A percentile compares a stretch with the other conserved stretches of the same genome.
These are phyloP conservation scores for Lodderomyces margitis DNA, from an alignment of 1,139 yeast species.

Conservation along the genomic window DNA sequence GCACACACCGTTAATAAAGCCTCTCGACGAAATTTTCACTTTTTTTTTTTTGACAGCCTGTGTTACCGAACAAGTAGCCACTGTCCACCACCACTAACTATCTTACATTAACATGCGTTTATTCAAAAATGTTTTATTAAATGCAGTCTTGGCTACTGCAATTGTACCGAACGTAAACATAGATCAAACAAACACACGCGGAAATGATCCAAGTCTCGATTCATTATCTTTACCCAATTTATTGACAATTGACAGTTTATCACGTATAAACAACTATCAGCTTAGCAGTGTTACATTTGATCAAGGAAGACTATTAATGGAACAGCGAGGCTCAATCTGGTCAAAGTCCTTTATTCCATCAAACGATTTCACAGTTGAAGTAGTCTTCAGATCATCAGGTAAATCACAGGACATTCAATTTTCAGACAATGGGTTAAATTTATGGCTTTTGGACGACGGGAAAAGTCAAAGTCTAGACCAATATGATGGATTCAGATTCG, in stretches of 20 bases:
- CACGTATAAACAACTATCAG: conserved; percentile 26
- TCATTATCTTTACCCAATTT: conserved; percentile 13
- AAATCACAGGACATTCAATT: conserved; percentile 25
- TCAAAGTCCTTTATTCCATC: conserved; percentile 32
- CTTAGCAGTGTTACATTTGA: conserved; percentile 30
- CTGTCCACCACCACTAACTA: not conserved
- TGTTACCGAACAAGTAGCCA: not conserved
- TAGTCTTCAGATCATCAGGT: conserved; percentile 61
- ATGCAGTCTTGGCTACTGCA: not conserved
- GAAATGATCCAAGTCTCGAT: not conserved
- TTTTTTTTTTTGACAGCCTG: not conserved
- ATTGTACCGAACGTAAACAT: conserved; percentile 4
- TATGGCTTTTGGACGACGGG: conserved; percentile 37
- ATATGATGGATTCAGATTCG: conserved; percentile 62
- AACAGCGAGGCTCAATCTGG: conserved; percentile 47
- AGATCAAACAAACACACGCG: not conserved
- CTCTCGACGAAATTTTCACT: not conserved
- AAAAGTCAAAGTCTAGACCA: conserved; percentile 21
- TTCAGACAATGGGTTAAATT: conserved; percentile 46
- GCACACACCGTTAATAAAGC: not conserved
- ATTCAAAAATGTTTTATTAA: not conserved
- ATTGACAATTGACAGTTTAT: conserved; percentile 7
- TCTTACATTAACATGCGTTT: not conserved
- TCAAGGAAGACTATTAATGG: conserved; percentile 40
- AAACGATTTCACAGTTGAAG: conserved; percentile 58